These are phyloP conservation scores for Paracamarosporium sp. DNA, from an alignment of 2,329 filamentous ascomycete species.

Conservation along the genomic window DNA sequence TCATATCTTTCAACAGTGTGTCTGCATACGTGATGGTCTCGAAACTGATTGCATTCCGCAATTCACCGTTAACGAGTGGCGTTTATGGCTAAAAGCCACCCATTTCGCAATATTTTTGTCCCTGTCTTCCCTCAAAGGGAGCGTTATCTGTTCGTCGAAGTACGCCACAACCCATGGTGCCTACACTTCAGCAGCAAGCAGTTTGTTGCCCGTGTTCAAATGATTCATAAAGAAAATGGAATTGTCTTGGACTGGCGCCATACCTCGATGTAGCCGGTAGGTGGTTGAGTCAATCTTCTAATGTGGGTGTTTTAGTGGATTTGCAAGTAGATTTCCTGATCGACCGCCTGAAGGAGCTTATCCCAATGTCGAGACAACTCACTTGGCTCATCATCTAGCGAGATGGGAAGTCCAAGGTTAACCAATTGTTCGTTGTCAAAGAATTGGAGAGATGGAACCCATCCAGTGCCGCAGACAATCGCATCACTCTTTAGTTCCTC, in stretches of 20 bases:
- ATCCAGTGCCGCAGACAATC: constrained; percentile 37
- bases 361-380: constrained; percentile 14
- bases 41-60: background rate
- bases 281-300: constrained; percentile 17
- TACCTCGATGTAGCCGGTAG: constrained; percentile 22
- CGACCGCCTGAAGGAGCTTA: constrained; percentile 12
- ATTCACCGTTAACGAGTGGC: background rate
- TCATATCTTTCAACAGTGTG: background rate
- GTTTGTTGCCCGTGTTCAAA: background rate
- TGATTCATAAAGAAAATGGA: constrained; percentile 26
- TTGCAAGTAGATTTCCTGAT: constrained; percentile 16
- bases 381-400: background rate
- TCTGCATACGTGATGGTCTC: background rate
- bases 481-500: constrained; percentile 20
- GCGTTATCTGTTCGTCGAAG: background rate
- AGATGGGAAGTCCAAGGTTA: constrained; percentile 14
- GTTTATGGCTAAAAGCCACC: constrained; percentile 4
- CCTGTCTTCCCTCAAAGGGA: background rate
- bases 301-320: constrained; percentile 18
- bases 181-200: background rate
- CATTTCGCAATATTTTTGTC: background rate
- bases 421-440: constrained; percentile 12
- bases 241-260: constrained; percentile 18
- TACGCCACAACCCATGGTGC: background rate
- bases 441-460: constrained; percentile 13